These are phyloP conservation scores for Tremella fuciformis DNA, from an alignment of 768 basidiomycete species.

Conservation along the genomic window DNA sequence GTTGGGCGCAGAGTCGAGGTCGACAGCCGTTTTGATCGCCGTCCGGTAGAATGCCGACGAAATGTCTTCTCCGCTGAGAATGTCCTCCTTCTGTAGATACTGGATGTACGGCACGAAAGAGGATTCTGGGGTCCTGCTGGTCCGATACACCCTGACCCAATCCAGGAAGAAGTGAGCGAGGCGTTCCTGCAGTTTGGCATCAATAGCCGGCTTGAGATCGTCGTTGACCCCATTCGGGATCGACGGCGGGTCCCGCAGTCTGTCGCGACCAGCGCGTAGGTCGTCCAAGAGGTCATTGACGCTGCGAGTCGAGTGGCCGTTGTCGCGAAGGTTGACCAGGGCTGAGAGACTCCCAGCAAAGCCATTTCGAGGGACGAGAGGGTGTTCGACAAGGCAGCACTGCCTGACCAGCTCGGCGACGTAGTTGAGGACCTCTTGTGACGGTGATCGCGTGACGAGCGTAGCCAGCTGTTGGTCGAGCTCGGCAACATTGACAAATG, in stretches of 20 bases:
- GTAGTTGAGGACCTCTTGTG: constrained; percentile 73
- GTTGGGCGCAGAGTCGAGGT: constrained; percentile 62
- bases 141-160: constrained; percentile 94
- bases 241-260: constrained; percentile 16
- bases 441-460: constrained; percentile 71
- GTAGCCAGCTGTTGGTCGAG: constrained; percentile 91
- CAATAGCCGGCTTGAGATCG: constrained; percentile 19
- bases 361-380: constrained; percentile 70
- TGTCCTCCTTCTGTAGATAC: constrained; percentile 93
- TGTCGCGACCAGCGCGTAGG: constrained; percentile 52
- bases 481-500: constrained; percentile 69
- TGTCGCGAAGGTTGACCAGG: constrained; percentile 67
- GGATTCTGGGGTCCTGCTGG: constrained; percentile 78
- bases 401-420: constrained; percentile 79
- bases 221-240: constrained; percentile 6
- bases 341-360: constrained; percentile 78
- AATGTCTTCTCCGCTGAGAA: constrained; percentile 89
- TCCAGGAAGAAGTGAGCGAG: constrained; percentile 55
- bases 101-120: constrained; percentile 95
- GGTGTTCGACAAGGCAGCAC: constrained; percentile 75
- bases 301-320: constrained; percentile 66
- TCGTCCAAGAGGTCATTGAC: constrained; percentile 67
- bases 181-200: constrained; percentile 48
- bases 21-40: constrained; percentile 90
- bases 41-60: constrained; percentile 99